Base-by-base conservation (phyloP, 495 filamentous ascomycete genomes). In the Aspergillus sparsus region DNA sequence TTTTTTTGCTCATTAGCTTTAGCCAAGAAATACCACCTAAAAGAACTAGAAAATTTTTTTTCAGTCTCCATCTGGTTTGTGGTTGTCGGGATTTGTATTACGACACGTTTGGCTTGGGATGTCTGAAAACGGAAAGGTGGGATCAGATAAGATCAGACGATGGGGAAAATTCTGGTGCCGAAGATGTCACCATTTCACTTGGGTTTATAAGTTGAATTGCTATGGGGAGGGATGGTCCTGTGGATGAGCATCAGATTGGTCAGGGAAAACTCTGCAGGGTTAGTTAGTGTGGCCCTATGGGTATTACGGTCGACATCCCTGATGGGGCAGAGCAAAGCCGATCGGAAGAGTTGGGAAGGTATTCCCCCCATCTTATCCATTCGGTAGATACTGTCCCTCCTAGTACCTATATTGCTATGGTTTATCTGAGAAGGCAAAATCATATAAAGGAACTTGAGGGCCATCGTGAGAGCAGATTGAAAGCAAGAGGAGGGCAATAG, bases 131-230 rank as follows among this genome's bases (percentile, higher is more conserved):
- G 66, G 60, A 58, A 65, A 57, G 51, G 55, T 41, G 60, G 39
- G 55, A 68, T 68, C 66, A 65, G 66, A 68, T 68, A 68, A 68
- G 66, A 68, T 68, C 66, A 67, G 49, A 46, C 57, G 59, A 64
- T 50, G 56, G 51, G 53, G 61, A 42, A 27, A 59, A 35, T 34
- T 32, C 12, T 46, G 35, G 36, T 63, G 45, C 60, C 60, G 64
- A 61, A 10, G n/a, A 47, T n/a, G 44, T 42, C 39, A 42, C 39
- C 39, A 42, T 42, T 42, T 15, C 21, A 27, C 21, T 27, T 27
- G 21, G 21, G 21, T 27, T 27, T 27, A 27, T 27, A 27, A 27
- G 21, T 27, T 27, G 21, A 27, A 27, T 27, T 27, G 21, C 21
- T 27, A 27, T 27, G 21, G 21, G 21, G 21, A 27, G 21, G 21